Base-by-base conservation (phyloP, 169 alveolate species). In the Neospora caninum region DNA sequence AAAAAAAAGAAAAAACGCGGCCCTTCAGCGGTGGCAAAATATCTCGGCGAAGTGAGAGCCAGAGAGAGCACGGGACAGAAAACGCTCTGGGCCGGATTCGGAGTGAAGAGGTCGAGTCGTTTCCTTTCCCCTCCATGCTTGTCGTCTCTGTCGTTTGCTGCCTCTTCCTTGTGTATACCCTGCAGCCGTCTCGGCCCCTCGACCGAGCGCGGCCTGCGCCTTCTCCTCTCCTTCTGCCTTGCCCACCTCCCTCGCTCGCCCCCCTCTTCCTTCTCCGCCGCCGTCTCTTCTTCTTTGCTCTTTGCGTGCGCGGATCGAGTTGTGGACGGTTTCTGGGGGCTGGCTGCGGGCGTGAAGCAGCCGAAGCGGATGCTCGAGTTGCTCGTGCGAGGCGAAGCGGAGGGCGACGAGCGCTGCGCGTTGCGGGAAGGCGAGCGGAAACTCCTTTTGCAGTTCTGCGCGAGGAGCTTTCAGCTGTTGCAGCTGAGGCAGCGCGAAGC, bases 361-460 rank as follows among this genome's bases (percentile, higher is more conserved):
- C 84, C 39, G 84, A 31, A 73, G 84, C 16, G 1, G 43, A 73
- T 73, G 84, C 84, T 73, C 43, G 49, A 73, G 45, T n/a, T 73
- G 43, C 84, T 73, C 45, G 0, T n/a, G 49, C 84, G 84, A 22
- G 84, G 84, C 45, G 84, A 73, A n/a, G 84, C 39, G 27, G 84
- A 73, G 84, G 84, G 43, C 16, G 84, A 73, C 7, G 43, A 2
- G 45, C 45, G 43, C 84, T 4, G 43, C 39, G 43, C 43, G 43
- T n/a, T 73, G 49, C 25, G 25, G 16, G 84, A 73, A 41, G 84
- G n/a, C 42, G 84, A 73, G 43, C 1, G 84, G 20, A 73, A 1
- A 43, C 25, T 73, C 9, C 84, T 73, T 41, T 43, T 73, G 38
- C 84, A n/a, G 25, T 73, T 73, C 42, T 36, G 39, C 42, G 84